Evolutionary conservation across 169 alveolate species (phyloP), one percentile per base, ranked within the genome.

Genomic region (Plasmodium yoelii): DNA sequence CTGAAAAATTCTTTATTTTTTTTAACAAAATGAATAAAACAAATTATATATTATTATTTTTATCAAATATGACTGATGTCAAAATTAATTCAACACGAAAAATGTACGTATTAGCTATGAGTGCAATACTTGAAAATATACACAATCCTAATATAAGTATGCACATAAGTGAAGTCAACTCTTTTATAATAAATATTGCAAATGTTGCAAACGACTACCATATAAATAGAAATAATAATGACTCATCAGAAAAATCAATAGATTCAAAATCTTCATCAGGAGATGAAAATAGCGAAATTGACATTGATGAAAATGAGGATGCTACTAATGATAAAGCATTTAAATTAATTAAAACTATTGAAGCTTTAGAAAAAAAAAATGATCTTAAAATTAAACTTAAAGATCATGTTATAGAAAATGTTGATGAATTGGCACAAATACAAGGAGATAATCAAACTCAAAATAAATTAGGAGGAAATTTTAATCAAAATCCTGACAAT

Each of bases 321-420:
- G 90, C 90, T 5, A 80, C 90, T 1, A 80, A 80, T 53, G 90
- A 80, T 49, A 80, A 80, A n/a, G 72, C 90, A 8, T 80, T 65
- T 47, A 80, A 80, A 65, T 34, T 80, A 67, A 65, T 80, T 65
- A 80, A 80, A 80, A 80, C 90, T 53, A 80, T 80, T 39, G 82
- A 80, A 80, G 82, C 90, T 44, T 65, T 80, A 46, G 90, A 67
- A 80, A 80, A 80, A 65, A 80, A 80, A 80, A 80, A 80, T 60
- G 82, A 80, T 42, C 42, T 80, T 53, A 65, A 65, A 80, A 67
- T 65, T 59, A 80, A 80, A 57, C 28, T 75, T 49, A 75, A 75
- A 55, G 75, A 75, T 26, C 47, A 75, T 63, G 88, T 75, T 26
- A 12, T 75, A n/a, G 72, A 63, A 18, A 75, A 75, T 12, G 24